Conservation (phyloP, 2,329 filamentous ascomycete genomes). For the Diaporthe nobilis region DNA sequence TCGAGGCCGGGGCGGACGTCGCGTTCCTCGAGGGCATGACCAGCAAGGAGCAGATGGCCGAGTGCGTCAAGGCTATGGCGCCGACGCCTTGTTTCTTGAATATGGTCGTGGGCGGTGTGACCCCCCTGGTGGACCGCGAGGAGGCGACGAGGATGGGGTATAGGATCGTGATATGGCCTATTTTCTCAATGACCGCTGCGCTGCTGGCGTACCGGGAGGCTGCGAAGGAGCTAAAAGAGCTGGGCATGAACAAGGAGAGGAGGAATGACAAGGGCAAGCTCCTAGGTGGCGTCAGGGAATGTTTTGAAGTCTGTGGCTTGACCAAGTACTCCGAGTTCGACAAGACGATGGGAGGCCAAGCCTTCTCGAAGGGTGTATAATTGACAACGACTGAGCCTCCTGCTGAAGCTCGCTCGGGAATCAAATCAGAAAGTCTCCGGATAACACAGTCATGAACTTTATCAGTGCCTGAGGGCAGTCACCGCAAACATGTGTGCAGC, state of each 20-base stretch:
- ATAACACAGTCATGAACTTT: not conserved
- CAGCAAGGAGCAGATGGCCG: constrained; percentile 58
- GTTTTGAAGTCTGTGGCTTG: constrained; percentile 51
- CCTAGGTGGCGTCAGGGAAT: constrained; percentile 47
- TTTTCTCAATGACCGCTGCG: constrained; percentile 50
- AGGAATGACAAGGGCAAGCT: constrained; percentile 47
- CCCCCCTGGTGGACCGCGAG: constrained; percentile 48
- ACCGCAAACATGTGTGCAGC: not conserved
- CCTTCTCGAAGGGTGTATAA: constrained; percentile 48
- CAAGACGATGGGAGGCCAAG: constrained; percentile 48
- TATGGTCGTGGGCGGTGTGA: constrained; percentile 52
- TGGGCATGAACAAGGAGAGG: constrained; percentile 49
- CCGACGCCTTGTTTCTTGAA: constrained; percentile 52
- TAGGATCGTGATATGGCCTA: constrained; percentile 52
- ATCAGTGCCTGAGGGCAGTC: not conserved
- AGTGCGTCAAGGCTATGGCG: constrained; percentile 40
- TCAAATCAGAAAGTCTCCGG: not conserved
- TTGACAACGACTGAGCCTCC: not conserved
- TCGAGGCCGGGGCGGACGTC: constrained; percentile 70
- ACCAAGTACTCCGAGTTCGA: constrained; percentile 49
- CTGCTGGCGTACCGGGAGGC: constrained; percentile 50
- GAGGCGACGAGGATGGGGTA: constrained; percentile 50
- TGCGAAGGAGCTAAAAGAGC: constrained; percentile 50
- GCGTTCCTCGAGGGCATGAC: constrained; percentile 72
- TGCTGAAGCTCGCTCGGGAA: not conserved